A percentile compares a stretch with the other conserved stretches of the same genome.
Conservation (phyloP, 164 flowering plant species). For the Nymphaea thermarum region DNA sequence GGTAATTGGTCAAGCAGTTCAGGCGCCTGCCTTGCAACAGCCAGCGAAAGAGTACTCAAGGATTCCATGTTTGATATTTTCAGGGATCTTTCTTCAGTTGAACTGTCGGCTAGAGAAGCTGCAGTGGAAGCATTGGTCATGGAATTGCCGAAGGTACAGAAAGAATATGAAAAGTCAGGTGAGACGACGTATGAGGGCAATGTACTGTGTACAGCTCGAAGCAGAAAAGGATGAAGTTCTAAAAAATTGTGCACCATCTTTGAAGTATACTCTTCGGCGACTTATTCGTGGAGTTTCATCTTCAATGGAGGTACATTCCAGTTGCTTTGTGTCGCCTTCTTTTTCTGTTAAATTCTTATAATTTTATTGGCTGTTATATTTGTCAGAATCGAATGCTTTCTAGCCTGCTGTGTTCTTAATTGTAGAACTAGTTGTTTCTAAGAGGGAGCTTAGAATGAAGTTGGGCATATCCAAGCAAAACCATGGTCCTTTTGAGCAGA, state of each 20-base stretch:
- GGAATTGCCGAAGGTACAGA: constrained; percentile 57
- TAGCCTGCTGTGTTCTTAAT: too few species aligned
- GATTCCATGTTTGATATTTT: constrained; percentile 64
- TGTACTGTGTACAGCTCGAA: constrained; percentile 37
- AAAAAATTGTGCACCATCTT: constrained; percentile 59
- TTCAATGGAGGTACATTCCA: constrained; percentile 63
- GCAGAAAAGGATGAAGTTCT: constrained; percentile 88
- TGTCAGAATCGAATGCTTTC: too few species aligned
- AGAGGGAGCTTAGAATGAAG: too few species aligned
- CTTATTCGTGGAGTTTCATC: constrained; percentile 97
- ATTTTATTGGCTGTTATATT: too few species aligned
- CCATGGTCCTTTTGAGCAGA: too few species aligned
- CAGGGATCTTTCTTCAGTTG: constrained; percentile 48
- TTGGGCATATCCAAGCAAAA: too few species aligned
- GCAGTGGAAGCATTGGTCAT: constrained; percentile 53
- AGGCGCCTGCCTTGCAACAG: constrained; percentile 1
- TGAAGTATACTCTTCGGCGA: constrained; percentile 83
- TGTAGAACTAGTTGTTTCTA: too few species aligned
- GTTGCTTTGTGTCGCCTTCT: too few species aligned
- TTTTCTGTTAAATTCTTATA: too few species aligned
- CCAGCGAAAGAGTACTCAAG: constrained; percentile 26
- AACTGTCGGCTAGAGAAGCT: constrained; percentile 43
- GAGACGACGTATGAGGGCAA: constrained; percentile 29
- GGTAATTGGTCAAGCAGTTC: constrained; percentile 3
- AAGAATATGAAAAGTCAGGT: constrained; percentile 40